Percentiles rank a stretch among this genome's conserved stretches.
Conservation (phyloP, 139 green algal genomes). For the Picochlorum sp. region DNA sequence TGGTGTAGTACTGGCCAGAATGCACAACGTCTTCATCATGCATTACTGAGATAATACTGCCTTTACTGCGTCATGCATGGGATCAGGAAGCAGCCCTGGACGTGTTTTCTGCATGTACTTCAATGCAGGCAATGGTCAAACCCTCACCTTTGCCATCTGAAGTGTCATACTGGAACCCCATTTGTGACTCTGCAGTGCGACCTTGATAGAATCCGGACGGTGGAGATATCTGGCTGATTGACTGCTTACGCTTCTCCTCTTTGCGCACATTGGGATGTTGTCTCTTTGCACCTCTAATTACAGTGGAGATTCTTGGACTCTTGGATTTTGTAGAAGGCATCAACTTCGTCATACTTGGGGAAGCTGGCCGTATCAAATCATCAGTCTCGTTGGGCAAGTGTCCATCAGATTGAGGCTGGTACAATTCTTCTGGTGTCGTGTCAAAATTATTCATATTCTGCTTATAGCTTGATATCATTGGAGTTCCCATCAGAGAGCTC, state of each 20-base stretch:
- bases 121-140: slow-evolving; percentile 62
- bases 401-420: neutral
- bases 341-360: slow-evolving; percentile 92
- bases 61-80: slow-evolving; percentile 62
- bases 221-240: slow-evolving; percentile 32
- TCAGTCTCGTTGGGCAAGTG: neutral
- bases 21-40: slow-evolving; percentile 42
- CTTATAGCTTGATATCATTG: neutral
- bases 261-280: neutral
- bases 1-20: slow-evolving; percentile 16
- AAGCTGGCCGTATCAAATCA: slow-evolving; percentile 48
- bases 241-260: neutral
- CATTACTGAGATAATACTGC: slow-evolving; percentile 44
- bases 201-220: slow-evolving; percentile 14
- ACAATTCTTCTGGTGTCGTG: neutral
- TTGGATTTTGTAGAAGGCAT: slow-evolving; percentile 54
- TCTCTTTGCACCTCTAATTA: neutral
- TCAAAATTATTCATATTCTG: neutral
- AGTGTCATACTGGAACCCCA: slow-evolving; percentile 52
- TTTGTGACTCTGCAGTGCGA: slow-evolving; percentile 54
- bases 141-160: slow-evolving; percentile 56
- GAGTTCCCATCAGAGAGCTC: neutral
- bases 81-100: slow-evolving; percentile 70
- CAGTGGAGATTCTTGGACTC: neutral
- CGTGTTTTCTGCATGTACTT: slow-evolving; percentile 69